Base-by-base conservation (phyloP, 257 asterid genomes). In the Capsicum chinense region DNA sequence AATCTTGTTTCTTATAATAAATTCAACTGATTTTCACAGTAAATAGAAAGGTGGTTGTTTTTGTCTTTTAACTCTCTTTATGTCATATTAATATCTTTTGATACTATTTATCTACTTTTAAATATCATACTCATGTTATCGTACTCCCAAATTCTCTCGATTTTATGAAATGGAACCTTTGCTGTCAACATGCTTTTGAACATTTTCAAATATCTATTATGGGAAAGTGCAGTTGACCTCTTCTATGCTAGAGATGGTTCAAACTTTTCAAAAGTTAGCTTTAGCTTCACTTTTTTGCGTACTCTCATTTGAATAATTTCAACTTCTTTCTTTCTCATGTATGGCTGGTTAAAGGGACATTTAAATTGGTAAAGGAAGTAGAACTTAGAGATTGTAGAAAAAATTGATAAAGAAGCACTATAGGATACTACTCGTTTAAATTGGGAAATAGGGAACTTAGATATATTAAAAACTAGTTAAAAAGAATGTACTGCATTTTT, bases 401-500 rank as follows among this genome's bases (percentile, higher is more conserved):
- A 64, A 66, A 14, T 33, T 50, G 60, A 50, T 50, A 21, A 50
- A 21, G 21, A 26, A 74, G 12, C 10, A 19, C 62, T 12, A 11
- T 48, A 48, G 62, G 59, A 74, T 74, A 74, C 44, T 26, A 74
- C 21, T 19, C 10, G 13, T 21, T 52, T 74, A 50, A 52, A 74
- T 74, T 74, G 60, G 42, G 81, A 50, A 47, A 12, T 6, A 12
- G 42, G 81, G 42, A 74, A 74, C 81, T 8, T 74, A 50, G 81
- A 48, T 52, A 13, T 74, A 48, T 19, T 71, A 71, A 58, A 71
- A 71, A 71, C 80, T 71, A 71, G 58, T n/a, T 73, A 74, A 14
- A 71, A 48, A 68, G 17, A 74, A 48, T 42, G 44, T 69, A 68
- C 52, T 14, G 8, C n/a, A 73, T 39, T 39, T 39, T 39, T 39